phyloP scores from a whole-genome alignment of 345 rosid species.

The Pistacia integerrima region DNA sequence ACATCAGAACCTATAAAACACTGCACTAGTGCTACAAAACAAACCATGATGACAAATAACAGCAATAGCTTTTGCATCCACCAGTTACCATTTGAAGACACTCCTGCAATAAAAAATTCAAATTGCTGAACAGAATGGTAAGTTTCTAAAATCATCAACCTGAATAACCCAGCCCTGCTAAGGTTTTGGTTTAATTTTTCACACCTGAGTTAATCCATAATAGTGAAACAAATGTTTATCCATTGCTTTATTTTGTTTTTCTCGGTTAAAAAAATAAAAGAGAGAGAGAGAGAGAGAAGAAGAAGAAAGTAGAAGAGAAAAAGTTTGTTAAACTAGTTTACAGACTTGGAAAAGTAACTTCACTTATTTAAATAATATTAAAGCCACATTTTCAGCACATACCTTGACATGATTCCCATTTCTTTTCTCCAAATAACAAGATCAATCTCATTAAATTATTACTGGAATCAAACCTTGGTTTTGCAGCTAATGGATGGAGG shows the following conservation, averaged over 20 bases:
- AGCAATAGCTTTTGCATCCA: slow-evolving; percentile 57
- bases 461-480: background rate
- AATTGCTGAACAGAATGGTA: slow-evolving; percentile 13
- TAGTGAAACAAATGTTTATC: background rate
- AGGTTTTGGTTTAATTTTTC: background rate
- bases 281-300: too few species aligned
- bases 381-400: too few species aligned
- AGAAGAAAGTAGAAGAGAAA: background rate
- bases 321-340: background rate
- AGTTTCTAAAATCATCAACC: background rate
- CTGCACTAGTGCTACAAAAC: slow-evolving; percentile 61
- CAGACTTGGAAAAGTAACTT: background rate
- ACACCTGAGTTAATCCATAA: background rate
- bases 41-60: slow-evolving; percentile 48
- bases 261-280: background rate
- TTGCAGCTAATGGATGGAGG: too few species aligned
- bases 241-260: background rate
- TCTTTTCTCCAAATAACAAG: background rate
- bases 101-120: slow-evolving; percentile 38
- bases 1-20: slow-evolving; percentile 79
- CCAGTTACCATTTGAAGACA: slow-evolving; percentile 37
- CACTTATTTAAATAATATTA: background rate
- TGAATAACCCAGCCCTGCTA: background rate
- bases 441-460: background rate
- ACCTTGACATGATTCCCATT: background rate